Conservation (phyloP, 108 stramenopile genomes). For the Discostella pseudostelligera region DNA sequence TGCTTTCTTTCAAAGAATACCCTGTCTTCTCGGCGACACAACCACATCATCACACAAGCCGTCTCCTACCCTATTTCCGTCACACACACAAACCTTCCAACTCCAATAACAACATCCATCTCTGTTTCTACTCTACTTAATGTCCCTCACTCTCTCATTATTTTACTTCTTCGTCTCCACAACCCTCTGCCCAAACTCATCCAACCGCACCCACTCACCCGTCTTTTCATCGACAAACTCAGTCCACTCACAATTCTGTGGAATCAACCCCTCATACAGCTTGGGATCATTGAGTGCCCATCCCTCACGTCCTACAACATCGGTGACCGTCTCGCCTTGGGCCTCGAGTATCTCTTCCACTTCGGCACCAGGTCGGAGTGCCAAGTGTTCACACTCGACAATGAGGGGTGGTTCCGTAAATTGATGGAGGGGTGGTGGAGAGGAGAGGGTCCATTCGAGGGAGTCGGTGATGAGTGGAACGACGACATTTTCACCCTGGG, state of each 20-base stretch:
- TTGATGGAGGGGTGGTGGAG: constrained; percentile 96
- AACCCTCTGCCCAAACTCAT: constrained; percentile 74
- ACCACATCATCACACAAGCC: too few relatives aligned
- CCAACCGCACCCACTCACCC: constrained; percentile 81
- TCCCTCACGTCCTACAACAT: constrained; percentile 84
- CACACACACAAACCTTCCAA: too few relatives aligned
- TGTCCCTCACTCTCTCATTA: background rate
- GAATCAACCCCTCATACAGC: constrained; percentile 85
- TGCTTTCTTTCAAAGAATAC: too few relatives aligned
- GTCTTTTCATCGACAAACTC: constrained; percentile 89
- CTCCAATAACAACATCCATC: background rate
- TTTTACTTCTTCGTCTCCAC: constrained; percentile 26
- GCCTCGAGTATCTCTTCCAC: constrained; percentile 76
- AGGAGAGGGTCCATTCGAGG: constrained; percentile 93
- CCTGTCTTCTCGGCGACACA: too few relatives aligned
- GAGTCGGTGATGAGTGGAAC: constrained; percentile 91
- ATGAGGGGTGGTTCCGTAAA: constrained; percentile 97
- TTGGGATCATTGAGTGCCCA: constrained; percentile 84
- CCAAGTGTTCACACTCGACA: constrained; percentile 88
- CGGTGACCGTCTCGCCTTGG: constrained; percentile 82
- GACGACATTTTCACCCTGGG: constrained; percentile 80
- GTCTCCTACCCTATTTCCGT: too few relatives aligned
- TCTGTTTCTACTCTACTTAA: too few relatives aligned
- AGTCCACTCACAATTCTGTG: constrained; percentile 87
- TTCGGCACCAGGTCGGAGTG: constrained; percentile 79